These are phyloP conservation scores for Coleophoma crateriformis DNA, from an alignment of 2,329 filamentous ascomycete species.

Conservation along the genomic window DNA sequence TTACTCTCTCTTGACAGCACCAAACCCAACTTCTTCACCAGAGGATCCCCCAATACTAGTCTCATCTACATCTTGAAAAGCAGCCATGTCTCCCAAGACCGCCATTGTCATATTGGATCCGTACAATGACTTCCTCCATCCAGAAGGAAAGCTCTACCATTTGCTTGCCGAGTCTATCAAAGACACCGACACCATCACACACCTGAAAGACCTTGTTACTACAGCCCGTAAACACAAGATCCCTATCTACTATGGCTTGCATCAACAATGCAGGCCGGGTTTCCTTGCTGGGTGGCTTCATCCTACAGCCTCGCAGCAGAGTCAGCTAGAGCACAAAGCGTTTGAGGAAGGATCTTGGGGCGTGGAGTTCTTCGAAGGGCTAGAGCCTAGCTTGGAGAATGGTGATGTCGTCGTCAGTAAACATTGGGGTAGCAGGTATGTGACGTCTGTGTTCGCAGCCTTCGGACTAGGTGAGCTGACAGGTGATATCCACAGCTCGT, in stretches of 20 bases:
- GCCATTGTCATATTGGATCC: constrained; percentile 21
- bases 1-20: too few species aligned
- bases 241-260: constrained; percentile 29
- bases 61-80: not conserved
- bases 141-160: constrained; percentile 17
- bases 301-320: constrained; percentile 12
- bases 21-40: not conserved
- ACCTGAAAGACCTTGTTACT: constrained; percentile 20
- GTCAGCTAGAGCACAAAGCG: constrained; percentile 10
- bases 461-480: not conserved
- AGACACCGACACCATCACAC: constrained; percentile 19
- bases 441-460: not conserved
- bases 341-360: constrained; percentile 27
- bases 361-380: constrained; percentile 22
- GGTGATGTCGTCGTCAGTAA: constrained; percentile 26
- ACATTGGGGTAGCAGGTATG: constrained; percentile 27
- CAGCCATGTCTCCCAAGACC: constrained; percentile 7
- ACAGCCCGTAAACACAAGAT: constrained; percentile 20
- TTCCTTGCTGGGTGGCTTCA: constrained; percentile 25
- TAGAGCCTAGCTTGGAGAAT: constrained; percentile 22
- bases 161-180: constrained; percentile 21
- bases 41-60: not conserved
- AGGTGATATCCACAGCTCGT: constrained; percentile 15
- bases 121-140: constrained; percentile 23
- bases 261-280: constrained; percentile 21